These are phyloP conservation scores for Chaetomium olivaceum DNA, from an alignment of 2,329 filamentous ascomycete species.

Conservation along the genomic window DNA sequence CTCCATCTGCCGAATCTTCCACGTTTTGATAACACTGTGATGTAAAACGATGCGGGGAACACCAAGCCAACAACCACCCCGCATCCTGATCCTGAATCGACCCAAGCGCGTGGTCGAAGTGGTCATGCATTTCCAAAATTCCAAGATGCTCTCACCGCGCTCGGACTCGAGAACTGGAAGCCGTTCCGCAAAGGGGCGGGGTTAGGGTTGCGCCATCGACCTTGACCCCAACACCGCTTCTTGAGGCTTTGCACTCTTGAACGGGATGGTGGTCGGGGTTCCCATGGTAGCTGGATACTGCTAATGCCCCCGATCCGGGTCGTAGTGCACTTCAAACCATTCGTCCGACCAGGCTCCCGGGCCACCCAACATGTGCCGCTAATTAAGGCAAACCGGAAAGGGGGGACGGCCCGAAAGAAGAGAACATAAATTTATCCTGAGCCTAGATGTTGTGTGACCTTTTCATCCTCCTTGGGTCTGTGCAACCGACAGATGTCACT, in stretches of 20 bases:
- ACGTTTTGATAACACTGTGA: neutral
- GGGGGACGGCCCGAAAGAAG: neutral
- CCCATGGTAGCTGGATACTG: neutral
- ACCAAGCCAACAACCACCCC: neutral
- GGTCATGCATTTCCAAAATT: neutral
- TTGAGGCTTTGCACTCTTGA: neutral
- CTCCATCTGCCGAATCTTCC: constrained; percentile 22
- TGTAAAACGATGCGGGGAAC: constrained; percentile 8
- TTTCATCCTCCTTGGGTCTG: too few species aligned
- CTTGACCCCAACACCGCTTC: neutral
- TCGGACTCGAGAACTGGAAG: constrained; percentile 13
- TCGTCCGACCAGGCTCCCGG: neutral
- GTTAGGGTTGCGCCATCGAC: constrained; percentile 14
- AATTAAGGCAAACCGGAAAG: neutral
- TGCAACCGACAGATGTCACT: too few species aligned
- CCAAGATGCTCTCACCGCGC: neutral
- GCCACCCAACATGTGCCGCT: neutral
- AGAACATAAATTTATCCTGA: too few species aligned
- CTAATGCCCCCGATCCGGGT: neutral
- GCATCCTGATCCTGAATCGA: constrained; percentile 1
- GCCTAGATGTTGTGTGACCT: too few species aligned
- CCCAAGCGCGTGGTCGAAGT: neutral
- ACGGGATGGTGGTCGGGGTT: neutral
- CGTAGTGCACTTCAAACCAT: neutral
- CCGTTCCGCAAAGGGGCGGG: constrained; percentile 16